These are phyloP conservation scores for Cadophora luteo-olivacea DNA, from an alignment of 2,329 filamentous ascomycete genomes.

Conservation along the genomic window DNA sequence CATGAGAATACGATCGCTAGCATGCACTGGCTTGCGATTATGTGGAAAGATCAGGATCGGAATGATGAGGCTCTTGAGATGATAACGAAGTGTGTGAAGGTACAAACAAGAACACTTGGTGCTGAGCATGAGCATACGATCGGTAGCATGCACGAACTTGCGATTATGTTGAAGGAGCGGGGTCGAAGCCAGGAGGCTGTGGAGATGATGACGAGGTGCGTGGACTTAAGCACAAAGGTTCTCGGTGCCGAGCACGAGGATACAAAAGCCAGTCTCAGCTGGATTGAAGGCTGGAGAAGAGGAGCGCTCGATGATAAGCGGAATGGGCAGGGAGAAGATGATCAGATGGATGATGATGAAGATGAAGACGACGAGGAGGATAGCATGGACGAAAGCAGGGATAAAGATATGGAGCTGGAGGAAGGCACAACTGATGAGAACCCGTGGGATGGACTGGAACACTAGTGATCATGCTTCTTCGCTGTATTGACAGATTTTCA, in stretches of 20 bases:
- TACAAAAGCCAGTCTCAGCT: background rate
- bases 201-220: constrained; percentile 7
- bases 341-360: background rate
- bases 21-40: background rate
- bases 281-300: background rate
- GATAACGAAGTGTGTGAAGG: background rate
- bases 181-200: background rate
- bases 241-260: constrained; percentile 18
- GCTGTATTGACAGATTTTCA: background rate
- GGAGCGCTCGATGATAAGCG: background rate
- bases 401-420: background rate
- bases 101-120: constrained; percentile 4
- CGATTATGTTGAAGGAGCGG: background rate
- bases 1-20: too few relatives aligned
- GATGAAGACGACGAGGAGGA: background rate
- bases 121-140: constrained; percentile 23
- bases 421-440: background rate
- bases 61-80: constrained; percentile 19
- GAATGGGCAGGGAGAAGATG: background rate
- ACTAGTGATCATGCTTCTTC: background rate
- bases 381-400: background rate
- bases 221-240: background rate
- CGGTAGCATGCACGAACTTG: constrained; percentile 22
- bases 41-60: constrained; percentile 18
- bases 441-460: background rate